Conservation (phyloP, 495 filamentous ascomycete genomes). For the Trichocladium uniseriatum region DNA sequence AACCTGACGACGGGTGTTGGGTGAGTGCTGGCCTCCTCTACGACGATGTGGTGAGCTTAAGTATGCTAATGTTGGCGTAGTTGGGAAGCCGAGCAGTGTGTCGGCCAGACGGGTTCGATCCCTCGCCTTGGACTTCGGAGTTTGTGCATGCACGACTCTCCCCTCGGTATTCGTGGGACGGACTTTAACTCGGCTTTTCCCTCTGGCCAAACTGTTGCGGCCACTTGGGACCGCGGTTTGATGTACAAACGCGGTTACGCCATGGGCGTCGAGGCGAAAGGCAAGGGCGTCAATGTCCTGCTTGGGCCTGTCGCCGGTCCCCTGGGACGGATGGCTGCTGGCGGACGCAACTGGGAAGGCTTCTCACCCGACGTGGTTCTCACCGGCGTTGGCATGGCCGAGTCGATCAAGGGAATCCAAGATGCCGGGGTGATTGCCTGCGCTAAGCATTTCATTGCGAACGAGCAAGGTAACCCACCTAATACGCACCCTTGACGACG, state of each 20-base stretch:
- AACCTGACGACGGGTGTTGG: conserved; percentile 85
- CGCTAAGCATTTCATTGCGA: conserved; percentile 72
- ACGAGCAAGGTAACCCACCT: conserved; percentile 44
- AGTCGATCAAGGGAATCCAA: conserved; percentile 74
- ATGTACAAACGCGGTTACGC: conserved; percentile 66
- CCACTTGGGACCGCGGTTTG: conserved; percentile 63
- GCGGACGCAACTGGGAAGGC: conserved; percentile 88
- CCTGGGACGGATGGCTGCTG: conserved; percentile 61
- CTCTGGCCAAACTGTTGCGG: conserved; percentile 71
- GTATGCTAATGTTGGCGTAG: conserved; percentile 33
- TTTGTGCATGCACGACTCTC: conserved; percentile 84
- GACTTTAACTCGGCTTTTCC: conserved; percentile 77
- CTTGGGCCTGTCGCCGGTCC: conserved; percentile 88
- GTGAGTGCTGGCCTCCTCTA: conserved; percentile 30
- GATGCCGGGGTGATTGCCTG: conserved; percentile 72
- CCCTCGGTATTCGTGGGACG: conserved; percentile 68
- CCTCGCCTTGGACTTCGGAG: conserved; percentile 70
- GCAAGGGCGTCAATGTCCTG: conserved; percentile 76
- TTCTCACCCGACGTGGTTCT: conserved; percentile 68
- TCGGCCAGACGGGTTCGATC: conserved; percentile 64
- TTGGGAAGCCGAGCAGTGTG: conserved; percentile 69
- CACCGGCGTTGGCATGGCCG: conserved; percentile 61
- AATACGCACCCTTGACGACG: not conserved
- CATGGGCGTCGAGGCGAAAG: conserved; percentile 71
- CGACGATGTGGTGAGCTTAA: not conserved